Base-by-base conservation (phyloP, 306 rosid genomes). In the Gleditsia sinensis region DNA sequence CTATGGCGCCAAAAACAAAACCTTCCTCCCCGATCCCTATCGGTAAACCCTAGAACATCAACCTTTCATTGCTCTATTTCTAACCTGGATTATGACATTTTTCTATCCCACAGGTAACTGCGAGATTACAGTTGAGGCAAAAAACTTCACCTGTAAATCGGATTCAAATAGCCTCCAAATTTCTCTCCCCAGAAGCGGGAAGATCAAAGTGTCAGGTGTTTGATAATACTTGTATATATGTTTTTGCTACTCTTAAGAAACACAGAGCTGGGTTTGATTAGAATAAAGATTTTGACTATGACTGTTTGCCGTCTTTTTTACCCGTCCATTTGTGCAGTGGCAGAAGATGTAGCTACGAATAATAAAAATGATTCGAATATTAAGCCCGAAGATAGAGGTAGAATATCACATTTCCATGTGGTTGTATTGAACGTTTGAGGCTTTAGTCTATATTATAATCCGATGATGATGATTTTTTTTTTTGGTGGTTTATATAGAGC, bases 1-100 rank as follows among this genome's bases (percentile, higher is more conserved):
- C 21, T 12, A 87, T 88, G 91, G 94, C 89, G 88, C 94, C 84
- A 79, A 86, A 74, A 74, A 76, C 67, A 76, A 77, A 46, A 36
- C 48, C 79, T 79, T 65, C 75, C 21, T 75, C 89, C 33, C 82
- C 89, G 40, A 81, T 90, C 73, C 76, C 77, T 43, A 84, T 88
- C 42, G 96, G 98, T 90, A 75, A 82, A 64, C 21, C 69, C 7
- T 60, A 30, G 3, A 27, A 46, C 12, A 62, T 67, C 2, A 39
- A 16, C n/a, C 66, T 50, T 39, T 7, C 13, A 10, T 43, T 24
- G 36, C 36, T 36, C 6, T 40, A 27, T 59, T 34, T 42, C 57
- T 78, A 13, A 58, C 59, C 21, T 16, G 42, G 42, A 8, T 48
- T 73, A 33, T 33, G 33, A 64, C 59, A 17, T 60, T 75, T 64